Base-by-base conservation (phyloP, 441 rosid genomes). In the Capsella rubella region DNA sequence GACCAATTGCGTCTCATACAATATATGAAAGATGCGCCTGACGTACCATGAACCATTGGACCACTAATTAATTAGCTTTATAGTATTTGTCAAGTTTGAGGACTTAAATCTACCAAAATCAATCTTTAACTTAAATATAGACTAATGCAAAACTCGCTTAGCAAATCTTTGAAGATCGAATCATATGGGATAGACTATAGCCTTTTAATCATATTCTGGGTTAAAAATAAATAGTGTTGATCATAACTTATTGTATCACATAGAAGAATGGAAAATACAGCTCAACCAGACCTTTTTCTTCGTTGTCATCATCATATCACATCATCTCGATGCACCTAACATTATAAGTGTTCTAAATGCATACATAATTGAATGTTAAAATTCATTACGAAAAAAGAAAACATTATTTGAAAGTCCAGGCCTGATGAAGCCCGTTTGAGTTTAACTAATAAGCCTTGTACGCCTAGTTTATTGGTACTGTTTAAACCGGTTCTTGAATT, bases 401-500 rank as follows among this genome's bases (percentile, higher is more conserved):
- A 39, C 42, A 49, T 10, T 12, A 39, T 42, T 54, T 8, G n/a
- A 55, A 34, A 45, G 18, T 5, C 4, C 18, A 16, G 18, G 18
- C 18, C 18, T 14, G 35, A 1, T 28, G 25, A 43, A 28, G 63
- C 63, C 72, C 72, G 43, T 55, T 53, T 15, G 12, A 53, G 34
- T 66, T 39, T 8, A 6, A 29, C 10, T 39, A 21, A 9, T 66
- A 37, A 51, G 13, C 4, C 43, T 39, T 40, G 45, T 40, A 40
- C 45, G 45, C 39, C 37, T 34, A 8, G 8, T 34, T 34, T 34
- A 31, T 31, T 4, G 34, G 34, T 95, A 21, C 25, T 21, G 84
- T 92, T 89, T 13, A 86, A 91, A 76, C 91, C 92, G 14, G 64
- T 81, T 75, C 73, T 80, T 0, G 88, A 82, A 76, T 61, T 81